phyloP scores from a whole-genome alignment of 1,139 yeast genomes.

The Taphrina wiesneri region DNA sequence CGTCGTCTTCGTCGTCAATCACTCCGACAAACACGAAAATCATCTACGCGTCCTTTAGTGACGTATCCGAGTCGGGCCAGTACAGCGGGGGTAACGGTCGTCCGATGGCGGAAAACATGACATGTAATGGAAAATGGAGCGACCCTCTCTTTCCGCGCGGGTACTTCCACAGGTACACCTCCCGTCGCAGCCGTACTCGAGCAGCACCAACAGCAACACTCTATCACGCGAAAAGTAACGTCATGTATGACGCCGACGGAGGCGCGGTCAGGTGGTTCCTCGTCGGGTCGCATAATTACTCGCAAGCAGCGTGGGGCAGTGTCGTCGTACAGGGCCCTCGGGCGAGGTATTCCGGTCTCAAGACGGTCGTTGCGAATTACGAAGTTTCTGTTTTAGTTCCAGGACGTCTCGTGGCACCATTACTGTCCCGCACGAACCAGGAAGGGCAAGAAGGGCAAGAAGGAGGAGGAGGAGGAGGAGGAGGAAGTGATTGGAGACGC shows the following conservation, averaged over 20 bases:
- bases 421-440: neutral
- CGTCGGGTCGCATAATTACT: neutral
- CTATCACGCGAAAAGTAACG: constrained; percentile 1
- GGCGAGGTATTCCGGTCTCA: neutral
- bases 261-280: neutral
- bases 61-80: neutral
- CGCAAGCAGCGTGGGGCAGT: constrained; percentile 11
- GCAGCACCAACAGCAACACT: too few species aligned
- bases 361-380: constrained; percentile 12
- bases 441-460: too few species aligned
- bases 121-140: constrained; percentile 6
- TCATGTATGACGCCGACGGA: neutral
- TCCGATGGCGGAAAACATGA: constrained; percentile 3
- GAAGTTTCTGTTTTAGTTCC: constrained; percentile 10
- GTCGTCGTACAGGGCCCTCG: neutral
- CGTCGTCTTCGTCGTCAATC: neutral
- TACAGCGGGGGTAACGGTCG: neutral
- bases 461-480: too few species aligned
- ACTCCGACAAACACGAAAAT: neutral
- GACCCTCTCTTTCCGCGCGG: neutral
- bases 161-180: neutral
- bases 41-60: constrained; percentile 5
- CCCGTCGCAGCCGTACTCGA: neutral
- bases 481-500: neutral
- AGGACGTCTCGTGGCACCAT: neutral